A percentile compares a stretch with the other conserved stretches of the same genome.
Evolutionary conservation across 208 protist genomes (phyloP).

Genomic region (Polymyxa betae): DNA sequence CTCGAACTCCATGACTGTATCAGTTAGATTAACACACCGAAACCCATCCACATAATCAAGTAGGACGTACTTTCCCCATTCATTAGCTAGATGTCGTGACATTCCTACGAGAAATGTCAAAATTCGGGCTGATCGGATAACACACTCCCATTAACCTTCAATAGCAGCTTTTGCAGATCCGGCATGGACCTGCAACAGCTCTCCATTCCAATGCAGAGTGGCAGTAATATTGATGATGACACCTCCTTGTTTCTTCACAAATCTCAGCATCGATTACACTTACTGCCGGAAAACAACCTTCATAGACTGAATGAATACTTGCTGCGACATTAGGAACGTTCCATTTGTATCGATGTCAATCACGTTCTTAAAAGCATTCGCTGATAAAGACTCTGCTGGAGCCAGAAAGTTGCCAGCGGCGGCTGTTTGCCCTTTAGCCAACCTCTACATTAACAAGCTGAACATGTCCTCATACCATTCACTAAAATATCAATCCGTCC

Average conservation of each 20-base stretch:
- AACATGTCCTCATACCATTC: background rate
- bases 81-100: conserved; percentile 39
- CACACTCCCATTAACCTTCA: background rate
- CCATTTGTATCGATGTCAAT: conserved; percentile 43
- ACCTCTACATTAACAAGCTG: background rate
- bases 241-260: conserved; percentile 6
- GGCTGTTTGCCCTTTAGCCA: background rate
- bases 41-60: background rate
- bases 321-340: conserved; percentile 45
- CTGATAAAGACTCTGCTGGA: background rate
- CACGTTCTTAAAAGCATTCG: conserved; percentile 20
- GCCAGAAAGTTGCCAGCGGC: conserved; percentile 35
- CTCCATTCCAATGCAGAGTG: conserved; percentile 50
- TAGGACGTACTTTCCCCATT: background rate
- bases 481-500: conserved; percentile 26
- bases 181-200: conserved; percentile 16
- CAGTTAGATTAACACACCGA: background rate
- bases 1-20: background rate
- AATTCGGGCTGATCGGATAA: background rate
- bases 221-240: conserved; percentile 49
- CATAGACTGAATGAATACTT: background rate
- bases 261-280: background rate
- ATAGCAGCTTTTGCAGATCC: conserved; percentile 36
- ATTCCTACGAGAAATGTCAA: background rate
- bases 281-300: background rate